Conservation (phyloP, 805 yeast genomes). For the Cyberlindnera xylosilytica region DNA sequence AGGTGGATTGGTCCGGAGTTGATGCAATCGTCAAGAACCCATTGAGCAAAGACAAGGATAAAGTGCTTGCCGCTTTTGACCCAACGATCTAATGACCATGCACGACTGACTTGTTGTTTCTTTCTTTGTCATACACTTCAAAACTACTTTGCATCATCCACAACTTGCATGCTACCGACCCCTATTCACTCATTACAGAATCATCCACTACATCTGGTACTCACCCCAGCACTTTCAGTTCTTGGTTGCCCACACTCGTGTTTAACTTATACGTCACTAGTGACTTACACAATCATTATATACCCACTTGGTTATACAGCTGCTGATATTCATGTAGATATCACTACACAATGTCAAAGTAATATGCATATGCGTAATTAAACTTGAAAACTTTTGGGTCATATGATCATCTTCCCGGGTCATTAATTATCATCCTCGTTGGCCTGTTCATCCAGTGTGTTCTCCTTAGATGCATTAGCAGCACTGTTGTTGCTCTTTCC, state of each 20-base stretch:
- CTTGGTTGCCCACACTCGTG: no score
- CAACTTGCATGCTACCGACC: conserved; percentile 5
- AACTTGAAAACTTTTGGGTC: not conserved
- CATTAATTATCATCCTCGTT: conserved; percentile 15
- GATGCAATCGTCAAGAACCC: conserved; percentile 34
- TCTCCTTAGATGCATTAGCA: conserved; percentile 6
- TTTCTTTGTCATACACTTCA: not conserved
- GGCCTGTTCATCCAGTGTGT: conserved; percentile 22
- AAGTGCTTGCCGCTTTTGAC: conserved; percentile 30
- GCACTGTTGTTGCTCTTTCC: conserved; percentile 17
- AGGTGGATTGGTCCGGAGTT: conserved; percentile 71
- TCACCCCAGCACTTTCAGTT: not conserved
- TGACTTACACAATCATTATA: not conserved
- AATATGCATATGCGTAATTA: conserved; percentile 2
- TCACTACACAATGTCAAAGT: not conserved
- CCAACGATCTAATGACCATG: conserved; percentile 17
- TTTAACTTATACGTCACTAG: no score
- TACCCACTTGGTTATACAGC: no score
- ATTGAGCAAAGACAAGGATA: conserved; percentile 23
- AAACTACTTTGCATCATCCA: conserved; percentile 2
- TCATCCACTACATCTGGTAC: not conserved
- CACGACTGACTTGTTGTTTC: not conserved
- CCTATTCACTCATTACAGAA: conserved; percentile 3
- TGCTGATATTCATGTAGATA: no score
- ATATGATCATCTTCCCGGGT: not conserved